Conservation (phyloP, 495 filamentous ascomycete species). For the Podospora pseudopauciseta region DNA sequence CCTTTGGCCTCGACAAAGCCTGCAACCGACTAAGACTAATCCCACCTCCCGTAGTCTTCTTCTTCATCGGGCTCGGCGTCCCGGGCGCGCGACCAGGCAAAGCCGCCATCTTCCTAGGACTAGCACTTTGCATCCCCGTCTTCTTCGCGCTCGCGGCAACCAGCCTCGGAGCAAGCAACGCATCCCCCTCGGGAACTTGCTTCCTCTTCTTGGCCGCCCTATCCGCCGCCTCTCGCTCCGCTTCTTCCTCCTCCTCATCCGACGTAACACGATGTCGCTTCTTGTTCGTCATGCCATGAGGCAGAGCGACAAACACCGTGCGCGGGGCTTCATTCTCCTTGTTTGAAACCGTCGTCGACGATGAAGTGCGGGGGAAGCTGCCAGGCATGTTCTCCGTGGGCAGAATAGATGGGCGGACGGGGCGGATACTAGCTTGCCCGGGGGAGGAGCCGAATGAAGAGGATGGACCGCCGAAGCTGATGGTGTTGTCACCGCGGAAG, state of each 20-base stretch:
- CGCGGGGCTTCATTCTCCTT: constrained; percentile 48
- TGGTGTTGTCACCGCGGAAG: constrained; percentile 57
- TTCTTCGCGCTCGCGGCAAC: constrained; percentile 25
- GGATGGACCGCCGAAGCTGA: constrained; percentile 46
- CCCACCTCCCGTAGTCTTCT: constrained; percentile 31
- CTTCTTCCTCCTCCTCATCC: constrained; percentile 50
- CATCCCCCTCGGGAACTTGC: constrained; percentile 45
- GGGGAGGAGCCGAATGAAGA: constrained; percentile 48
- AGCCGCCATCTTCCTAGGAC: constrained; percentile 18
- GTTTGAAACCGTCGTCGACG: constrained; percentile 27
- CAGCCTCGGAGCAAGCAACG: constrained; percentile 41
- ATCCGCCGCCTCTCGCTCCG: constrained; percentile 38
- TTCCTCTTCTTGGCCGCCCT: constrained; percentile 47
- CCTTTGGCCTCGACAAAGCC: constrained; percentile 52
- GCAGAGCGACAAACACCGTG: constrained; percentile 35
- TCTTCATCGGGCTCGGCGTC: constrained; percentile 46
- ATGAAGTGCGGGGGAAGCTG: constrained; percentile 39
- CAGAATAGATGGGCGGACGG: constrained; percentile 51
- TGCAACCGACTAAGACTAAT: constrained; percentile 50
- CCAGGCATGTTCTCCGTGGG: constrained; percentile 46
- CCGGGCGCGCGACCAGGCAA: constrained; percentile 12
- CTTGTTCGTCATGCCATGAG: constrained; percentile 71
- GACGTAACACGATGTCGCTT: constrained; percentile 58
- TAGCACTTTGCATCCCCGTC: constrained; percentile 4
- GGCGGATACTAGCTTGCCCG: constrained; percentile 54